Evolutionary conservation across 2,329 filamentous ascomycete genomes (phyloP), one percentile per base, ranked within the genome.

Genomic region (Sporothrix humicola): DNA sequence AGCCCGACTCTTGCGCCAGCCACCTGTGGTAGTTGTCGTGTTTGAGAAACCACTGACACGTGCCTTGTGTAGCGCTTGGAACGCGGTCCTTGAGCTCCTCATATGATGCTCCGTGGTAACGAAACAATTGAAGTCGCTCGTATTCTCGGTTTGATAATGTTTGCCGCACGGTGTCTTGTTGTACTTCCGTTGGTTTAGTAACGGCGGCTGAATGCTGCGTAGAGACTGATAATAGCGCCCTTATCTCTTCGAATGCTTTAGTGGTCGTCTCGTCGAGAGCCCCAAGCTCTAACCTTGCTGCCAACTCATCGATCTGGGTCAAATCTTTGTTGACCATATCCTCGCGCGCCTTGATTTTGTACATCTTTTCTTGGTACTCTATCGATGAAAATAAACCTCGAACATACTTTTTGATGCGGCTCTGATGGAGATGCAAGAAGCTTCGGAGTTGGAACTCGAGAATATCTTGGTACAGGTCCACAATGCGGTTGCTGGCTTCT

Each of bases 391-490:
- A 0, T 17, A 74, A 44, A 46, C 78, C 79, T 1, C 74, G 31
- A 0, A 31, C 26, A 44, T 75, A 75, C 4, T 59, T 73, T 26
- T 15, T 52, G 10, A 75, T 10, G 13, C 70, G 23, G 44, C 56
- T 77, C n/a, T 70, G 74, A 66, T 79, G 80, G 72, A 82, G 80
- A 46, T 81, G 75, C 3, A 83, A 68, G 15, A 81, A 78, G 48
- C 77, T 81, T 26, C 69, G 72, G n/a, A 82, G 58, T 69, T 83
- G 81, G 56, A 82, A 83, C 3, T 79, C 77, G 26, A 83, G 76
- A 52, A 83, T 79, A 17, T 74, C 44, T 44, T 79, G 66, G 72
- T 83, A 83, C 10, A 52, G 50, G 50, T 52, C 50, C 10, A 52
- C 15, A n/a, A 52, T n/a, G 15, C 17, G 50, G 50, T 13, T 63